Conservation (phyloP, 129 eudicot species). For the Logfia minima region DNA sequence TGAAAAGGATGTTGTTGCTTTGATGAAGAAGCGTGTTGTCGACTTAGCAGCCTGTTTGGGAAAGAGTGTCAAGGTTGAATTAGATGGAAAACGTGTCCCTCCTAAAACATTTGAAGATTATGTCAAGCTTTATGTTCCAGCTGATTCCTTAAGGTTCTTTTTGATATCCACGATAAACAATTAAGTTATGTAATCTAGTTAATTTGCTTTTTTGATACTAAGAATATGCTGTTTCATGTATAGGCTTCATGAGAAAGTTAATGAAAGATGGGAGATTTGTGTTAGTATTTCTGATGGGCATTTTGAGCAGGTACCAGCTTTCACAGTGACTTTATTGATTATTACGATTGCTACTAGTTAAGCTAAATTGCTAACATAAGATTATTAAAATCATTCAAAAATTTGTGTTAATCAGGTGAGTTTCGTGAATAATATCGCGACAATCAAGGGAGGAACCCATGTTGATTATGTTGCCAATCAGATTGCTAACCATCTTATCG, state of each 20-base stretch:
- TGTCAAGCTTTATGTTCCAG: conserved; percentile 58
- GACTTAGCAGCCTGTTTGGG: conserved; percentile 95
- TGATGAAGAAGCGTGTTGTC: conserved; percentile 90
- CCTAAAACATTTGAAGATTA: conserved; percentile 72
- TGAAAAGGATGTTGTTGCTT: conserved; percentile 88
- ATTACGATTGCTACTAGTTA: not conserved
- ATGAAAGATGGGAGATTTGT: conserved; percentile 82
- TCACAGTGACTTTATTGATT: not conserved
- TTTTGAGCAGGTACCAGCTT: conserved; percentile 69
- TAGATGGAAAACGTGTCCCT: conserved; percentile 68
- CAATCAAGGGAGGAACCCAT: conserved; percentile 95
- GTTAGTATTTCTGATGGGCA: conserved; percentile 83
- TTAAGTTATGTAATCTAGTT: not conserved
- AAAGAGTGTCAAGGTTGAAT: conserved; percentile 68
- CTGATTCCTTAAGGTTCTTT: conserved; percentile 42
- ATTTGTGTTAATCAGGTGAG: conserved; percentile 67
- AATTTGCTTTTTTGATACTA: conserved; percentile 1
- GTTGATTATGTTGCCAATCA: conserved; percentile 86
- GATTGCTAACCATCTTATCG: conserved; percentile 56
- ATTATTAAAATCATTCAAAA: not conserved
- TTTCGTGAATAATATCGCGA: conserved; percentile 82
- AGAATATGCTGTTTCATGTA: not conserved
- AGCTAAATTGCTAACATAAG: not conserved
- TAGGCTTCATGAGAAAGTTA: conserved; percentile 61
- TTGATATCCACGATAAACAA: not conserved